Conservation (phyloP, 805 yeast genomes). For the Cyberlindnera xylosilytica region DNA sequence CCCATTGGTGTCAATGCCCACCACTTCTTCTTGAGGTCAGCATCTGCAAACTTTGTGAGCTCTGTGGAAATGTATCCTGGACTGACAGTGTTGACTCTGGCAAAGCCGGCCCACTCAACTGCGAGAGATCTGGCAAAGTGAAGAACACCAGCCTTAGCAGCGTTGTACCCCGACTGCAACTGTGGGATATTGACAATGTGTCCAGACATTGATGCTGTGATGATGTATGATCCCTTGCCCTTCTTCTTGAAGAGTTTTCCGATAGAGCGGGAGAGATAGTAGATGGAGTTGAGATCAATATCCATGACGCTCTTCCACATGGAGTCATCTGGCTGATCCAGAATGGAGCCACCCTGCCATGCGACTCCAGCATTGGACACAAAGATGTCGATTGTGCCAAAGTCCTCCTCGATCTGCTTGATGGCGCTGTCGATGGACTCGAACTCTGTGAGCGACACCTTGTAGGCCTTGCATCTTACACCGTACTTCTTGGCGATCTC, state of each 20-base stretch:
- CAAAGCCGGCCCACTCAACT: slow-evolving; percentile 83
- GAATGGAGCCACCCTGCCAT: slow-evolving; percentile 65
- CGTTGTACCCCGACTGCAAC: slow-evolving; percentile 81
- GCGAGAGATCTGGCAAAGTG: slow-evolving; percentile 79
- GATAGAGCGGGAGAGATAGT: slow-evolving; percentile 71
- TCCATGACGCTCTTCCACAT: slow-evolving; percentile 74
- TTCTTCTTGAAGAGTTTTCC: slow-evolving; percentile 74
- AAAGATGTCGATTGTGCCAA: slow-evolving; percentile 72
- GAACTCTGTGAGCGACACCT: slow-evolving; percentile 32
- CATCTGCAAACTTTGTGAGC: slow-evolving; percentile 48
- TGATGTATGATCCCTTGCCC: slow-evolving; percentile 73
- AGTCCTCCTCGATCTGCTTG: slow-evolving; percentile 51
- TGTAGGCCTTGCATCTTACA: slow-evolving; percentile 59
- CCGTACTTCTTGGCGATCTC: slow-evolving; percentile 60
- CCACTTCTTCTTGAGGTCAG: slow-evolving; percentile 47
- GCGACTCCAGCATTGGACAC: slow-evolving; percentile 91
- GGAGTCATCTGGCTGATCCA: slow-evolving; percentile 40
- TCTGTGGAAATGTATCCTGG: slow-evolving; percentile 86
- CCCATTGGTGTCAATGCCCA: slow-evolving; percentile 58
- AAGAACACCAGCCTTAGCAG: slow-evolving; percentile 80
- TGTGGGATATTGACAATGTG: slow-evolving; percentile 87
- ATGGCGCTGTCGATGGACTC: slow-evolving; percentile 30
- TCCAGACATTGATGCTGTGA: slow-evolving; percentile 90
- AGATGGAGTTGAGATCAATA: slow-evolving; percentile 76
- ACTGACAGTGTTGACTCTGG: slow-evolving; percentile 78